These are phyloP conservation scores for Colletotrichum plurivorum DNA, from an alignment of 2,329 filamentous ascomycete species.

Conservation along the genomic window DNA sequence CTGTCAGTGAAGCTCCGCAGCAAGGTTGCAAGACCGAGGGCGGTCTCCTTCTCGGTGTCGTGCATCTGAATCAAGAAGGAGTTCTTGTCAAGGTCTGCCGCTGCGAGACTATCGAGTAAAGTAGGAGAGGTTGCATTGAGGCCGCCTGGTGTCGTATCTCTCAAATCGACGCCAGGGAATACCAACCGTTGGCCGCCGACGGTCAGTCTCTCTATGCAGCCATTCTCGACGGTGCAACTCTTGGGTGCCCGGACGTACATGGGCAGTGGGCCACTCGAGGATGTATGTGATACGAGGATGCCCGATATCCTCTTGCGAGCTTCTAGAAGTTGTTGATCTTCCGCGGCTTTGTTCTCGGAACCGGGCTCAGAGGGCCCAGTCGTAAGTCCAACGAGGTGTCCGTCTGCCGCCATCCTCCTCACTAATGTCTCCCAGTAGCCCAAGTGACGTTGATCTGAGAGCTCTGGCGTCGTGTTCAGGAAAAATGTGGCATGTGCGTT, in stretches of 20 bases:
- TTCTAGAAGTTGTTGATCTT: not conserved
- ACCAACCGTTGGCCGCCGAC: conserved; percentile 13
- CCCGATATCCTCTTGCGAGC: not conserved
- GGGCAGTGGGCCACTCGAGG: not conserved
- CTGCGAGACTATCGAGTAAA: not conserved
- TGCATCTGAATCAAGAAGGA: conserved; percentile 3
- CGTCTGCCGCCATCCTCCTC: not conserved
- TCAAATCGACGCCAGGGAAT: not conserved
- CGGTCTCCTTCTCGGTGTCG: not conserved
- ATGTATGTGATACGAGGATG: not conserved
- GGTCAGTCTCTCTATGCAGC: conserved; percentile 17
- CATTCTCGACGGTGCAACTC: conserved; percentile 12
- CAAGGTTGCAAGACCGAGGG: not conserved
- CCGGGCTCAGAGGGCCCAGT: too few species aligned
- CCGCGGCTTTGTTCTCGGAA: too few species aligned
- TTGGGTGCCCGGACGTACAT: not conserved
- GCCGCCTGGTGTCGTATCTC: not conserved
- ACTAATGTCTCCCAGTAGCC: not conserved
- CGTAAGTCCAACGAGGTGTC: conserved; percentile 15
- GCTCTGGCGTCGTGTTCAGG: not conserved
- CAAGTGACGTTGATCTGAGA: not conserved
- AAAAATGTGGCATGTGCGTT: conserved; percentile 12
- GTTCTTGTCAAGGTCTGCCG: not conserved
- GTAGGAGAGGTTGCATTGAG: not conserved
- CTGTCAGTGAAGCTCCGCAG: not conserved